These are phyloP conservation scores for Talaromyces amestolkiae DNA, from an alignment of 2,329 filamentous ascomycete genomes.

Conservation along the genomic window DNA sequence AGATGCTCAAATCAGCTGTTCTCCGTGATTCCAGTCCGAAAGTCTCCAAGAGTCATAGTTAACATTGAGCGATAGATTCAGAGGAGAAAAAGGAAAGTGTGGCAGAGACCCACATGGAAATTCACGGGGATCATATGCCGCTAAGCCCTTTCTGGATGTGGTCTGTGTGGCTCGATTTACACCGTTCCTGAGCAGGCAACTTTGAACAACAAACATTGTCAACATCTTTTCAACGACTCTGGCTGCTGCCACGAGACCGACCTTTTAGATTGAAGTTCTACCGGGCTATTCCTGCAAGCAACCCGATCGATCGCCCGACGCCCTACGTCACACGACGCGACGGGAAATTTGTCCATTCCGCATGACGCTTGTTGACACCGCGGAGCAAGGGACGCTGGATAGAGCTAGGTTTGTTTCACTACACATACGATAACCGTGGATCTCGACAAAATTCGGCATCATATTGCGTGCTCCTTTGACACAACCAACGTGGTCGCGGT, in stretches of 20 bases:
- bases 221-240: background rate
- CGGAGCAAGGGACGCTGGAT: background rate
- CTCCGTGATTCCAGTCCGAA: too few relatives aligned
- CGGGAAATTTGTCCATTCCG: slow-evolving; percentile 12
- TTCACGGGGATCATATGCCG: background rate
- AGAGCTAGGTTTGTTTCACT: background rate
- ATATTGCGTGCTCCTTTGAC: background rate
- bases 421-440: background rate
- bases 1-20: too few relatives aligned
- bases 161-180: slow-evolving; percentile 13
- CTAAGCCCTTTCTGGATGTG: slow-evolving; percentile 4
- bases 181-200: slow-evolving; percentile 13
- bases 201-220: background rate
- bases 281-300: background rate
- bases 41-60: too few relatives aligned
- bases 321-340: background rate
- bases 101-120: slow-evolving; percentile 7
- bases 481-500: background rate
- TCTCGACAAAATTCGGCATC: background rate
- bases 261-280: background rate
- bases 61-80: too few relatives aligned
- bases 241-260: background rate
- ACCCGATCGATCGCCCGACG: background rate
- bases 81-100: background rate
- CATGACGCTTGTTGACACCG: slow-evolving; percentile 13